These are phyloP conservation scores for Nicotiana undulata DNA, from an alignment of 257 asterid species.

Conservation along the genomic window DNA sequence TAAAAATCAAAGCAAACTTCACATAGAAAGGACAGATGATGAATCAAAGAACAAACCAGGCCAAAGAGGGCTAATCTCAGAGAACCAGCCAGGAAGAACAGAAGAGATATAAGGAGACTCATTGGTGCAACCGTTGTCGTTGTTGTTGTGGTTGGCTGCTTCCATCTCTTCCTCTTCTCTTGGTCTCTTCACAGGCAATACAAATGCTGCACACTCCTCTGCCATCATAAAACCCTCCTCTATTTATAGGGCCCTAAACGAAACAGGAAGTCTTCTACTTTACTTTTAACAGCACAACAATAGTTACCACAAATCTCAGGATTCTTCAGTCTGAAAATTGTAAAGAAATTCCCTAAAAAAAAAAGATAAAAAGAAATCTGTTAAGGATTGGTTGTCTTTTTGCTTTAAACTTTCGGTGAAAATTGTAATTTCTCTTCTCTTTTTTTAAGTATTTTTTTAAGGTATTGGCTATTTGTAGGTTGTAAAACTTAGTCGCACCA, in stretches of 20 bases:
- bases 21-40: not conserved
- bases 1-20: not conserved
- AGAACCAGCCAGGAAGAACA: slow-evolving; percentile 90
- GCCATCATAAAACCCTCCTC: not conserved
- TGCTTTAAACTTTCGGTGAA: not conserved
- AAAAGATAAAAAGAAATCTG: not conserved
- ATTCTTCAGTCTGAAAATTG: not conserved
- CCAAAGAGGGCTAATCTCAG: slow-evolving; percentile 96
- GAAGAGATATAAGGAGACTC: slow-evolving; percentile 42
- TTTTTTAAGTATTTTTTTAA: not conserved
- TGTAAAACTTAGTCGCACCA: no score
- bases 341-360: no score
- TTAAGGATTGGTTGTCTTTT: not conserved
- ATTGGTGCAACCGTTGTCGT: slow-evolving; percentile 6
- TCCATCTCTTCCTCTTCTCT: slow-evolving; percentile 38
- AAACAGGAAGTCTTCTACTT: not conserved
- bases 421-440: not conserved
- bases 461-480: no score
- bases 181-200: slow-evolving; percentile 11
- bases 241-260: not conserved
- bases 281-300: not conserved
- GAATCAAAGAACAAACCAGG: slow-evolving; percentile 46
- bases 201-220: slow-evolving; percentile 3
- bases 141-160: slow-evolving; percentile 14
- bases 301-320: not conserved